These are phyloP conservation scores for Fusarium temperatum DNA, from an alignment of 2,329 filamentous ascomycete species.

Conservation along the genomic window DNA sequence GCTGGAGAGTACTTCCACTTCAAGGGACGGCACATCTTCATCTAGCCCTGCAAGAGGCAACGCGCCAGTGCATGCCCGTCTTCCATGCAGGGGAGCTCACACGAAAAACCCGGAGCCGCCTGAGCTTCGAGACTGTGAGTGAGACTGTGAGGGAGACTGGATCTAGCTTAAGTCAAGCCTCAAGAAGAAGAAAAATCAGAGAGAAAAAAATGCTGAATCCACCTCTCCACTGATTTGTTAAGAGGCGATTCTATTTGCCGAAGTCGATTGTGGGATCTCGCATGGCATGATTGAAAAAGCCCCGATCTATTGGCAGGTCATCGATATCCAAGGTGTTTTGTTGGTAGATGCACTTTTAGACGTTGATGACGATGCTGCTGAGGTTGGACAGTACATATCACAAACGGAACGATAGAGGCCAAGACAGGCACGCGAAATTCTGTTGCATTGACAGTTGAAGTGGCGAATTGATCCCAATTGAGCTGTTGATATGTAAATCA, in stretches of 20 bases:
- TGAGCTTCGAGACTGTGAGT: constrained; percentile 7
- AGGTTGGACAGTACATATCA: background rate
- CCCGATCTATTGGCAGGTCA: background rate
- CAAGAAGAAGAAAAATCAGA: background rate
- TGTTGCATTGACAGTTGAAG: background rate
- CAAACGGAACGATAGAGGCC: background rate
- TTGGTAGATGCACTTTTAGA: background rate
- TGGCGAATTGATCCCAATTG: constrained; percentile 25
- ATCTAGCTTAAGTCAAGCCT: background rate
- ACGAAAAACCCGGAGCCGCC: constrained; percentile 21
- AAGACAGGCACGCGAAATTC: background rate
- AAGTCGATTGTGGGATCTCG: background rate
- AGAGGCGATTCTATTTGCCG: constrained; percentile 3
- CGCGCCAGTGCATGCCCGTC: constrained; percentile 16
- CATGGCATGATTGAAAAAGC: background rate
- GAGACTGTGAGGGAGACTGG: background rate
- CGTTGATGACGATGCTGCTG: background rate
- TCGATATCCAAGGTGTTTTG: background rate
- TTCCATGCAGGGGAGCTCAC: constrained; percentile 37
- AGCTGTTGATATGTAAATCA: constrained; percentile 24
- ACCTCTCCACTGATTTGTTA: constrained; percentile 14
- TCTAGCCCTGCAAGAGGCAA: constrained; percentile 22
- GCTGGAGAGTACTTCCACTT: background rate
- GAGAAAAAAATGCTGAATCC: background rate
- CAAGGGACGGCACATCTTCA: constrained; percentile 18